A percentile compares a stretch with the other conserved stretches of the same genome.
These are phyloP conservation scores for Yamadazyma siamensis DNA, from an alignment of 1,139 yeast genomes.

Conservation along the genomic window DNA sequence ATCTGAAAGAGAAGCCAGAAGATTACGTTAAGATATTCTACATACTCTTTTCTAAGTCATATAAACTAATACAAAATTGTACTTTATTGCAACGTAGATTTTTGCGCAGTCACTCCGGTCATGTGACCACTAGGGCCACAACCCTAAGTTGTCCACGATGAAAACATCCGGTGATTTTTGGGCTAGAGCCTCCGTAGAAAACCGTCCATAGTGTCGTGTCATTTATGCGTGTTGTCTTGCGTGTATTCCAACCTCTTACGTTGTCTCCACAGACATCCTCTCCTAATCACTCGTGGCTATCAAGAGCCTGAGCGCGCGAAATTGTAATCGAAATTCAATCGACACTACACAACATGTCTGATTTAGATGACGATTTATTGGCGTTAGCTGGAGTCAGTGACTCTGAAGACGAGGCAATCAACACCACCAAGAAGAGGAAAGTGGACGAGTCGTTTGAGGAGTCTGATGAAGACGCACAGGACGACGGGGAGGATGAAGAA, in stretches of 20 bases:
- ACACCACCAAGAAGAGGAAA: slow-evolving; percentile 15
- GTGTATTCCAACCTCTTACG: too few relatives aligned
- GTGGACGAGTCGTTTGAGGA: slow-evolving; percentile 15
- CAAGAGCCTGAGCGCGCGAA: too few relatives aligned
- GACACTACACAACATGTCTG: slow-evolving; percentile 47
- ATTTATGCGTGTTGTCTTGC: too few relatives aligned
- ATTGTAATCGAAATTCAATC: too few relatives aligned
- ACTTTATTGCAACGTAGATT: slow-evolving; percentile 1
- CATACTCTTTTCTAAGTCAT: slow-evolving; percentile 4
- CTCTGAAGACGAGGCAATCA: slow-evolving; percentile 25
- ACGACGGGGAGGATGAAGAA: slow-evolving; percentile 21
- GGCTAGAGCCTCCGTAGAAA: too few relatives aligned
- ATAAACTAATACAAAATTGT: slow-evolving; percentile 8
- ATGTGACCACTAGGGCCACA: slow-evolving; percentile 5
- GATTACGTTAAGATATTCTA: slow-evolving; percentile 41
- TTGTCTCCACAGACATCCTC: too few relatives aligned
- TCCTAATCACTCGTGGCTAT: too few relatives aligned
- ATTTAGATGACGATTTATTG: slow-evolving; percentile 83
- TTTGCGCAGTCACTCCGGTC: slow-evolving; percentile 3
- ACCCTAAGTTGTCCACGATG: too few relatives aligned
- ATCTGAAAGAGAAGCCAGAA: slow-evolving; percentile 99
- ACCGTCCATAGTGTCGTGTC: too few relatives aligned
- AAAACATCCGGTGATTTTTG: too few relatives aligned
- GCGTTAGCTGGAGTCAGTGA: slow-evolving; percentile 79
- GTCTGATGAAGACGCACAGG: slow-evolving; percentile 26